phyloP scores from a whole-genome alignment of 176 grass and related monocot genomes.

The Luzula sylvatica region DNA sequence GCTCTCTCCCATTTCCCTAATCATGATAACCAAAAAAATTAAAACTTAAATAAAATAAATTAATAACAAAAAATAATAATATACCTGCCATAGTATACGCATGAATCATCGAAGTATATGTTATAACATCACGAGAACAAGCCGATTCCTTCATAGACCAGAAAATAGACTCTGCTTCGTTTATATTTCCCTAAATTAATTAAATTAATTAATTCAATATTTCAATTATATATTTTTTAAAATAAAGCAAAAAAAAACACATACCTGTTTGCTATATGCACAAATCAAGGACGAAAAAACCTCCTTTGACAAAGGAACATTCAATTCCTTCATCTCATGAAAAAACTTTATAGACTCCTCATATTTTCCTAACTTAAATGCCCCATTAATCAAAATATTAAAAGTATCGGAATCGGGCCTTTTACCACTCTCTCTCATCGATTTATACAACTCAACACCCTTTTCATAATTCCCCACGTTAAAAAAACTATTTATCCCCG shows the following conservation, averaged over 20 bases:
- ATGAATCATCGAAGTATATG: constrained; percentile 84
- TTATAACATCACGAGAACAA: constrained; percentile 86
- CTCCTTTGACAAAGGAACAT: constrained; percentile 75
- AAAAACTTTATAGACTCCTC: constrained; percentile 60
- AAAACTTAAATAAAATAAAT: constrained; percentile 14
- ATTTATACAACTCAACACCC: constrained; percentile 57
- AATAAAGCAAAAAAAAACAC: constrained; percentile 15
- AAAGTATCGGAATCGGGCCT: constrained; percentile 69
- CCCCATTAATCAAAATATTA: constrained; percentile 84
- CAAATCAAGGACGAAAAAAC: constrained; percentile 84
- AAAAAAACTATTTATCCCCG: constrained; percentile 79
- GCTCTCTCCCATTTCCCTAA: constrained; percentile 60
- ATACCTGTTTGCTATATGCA: constrained; percentile 79
- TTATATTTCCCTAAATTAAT: constrained; percentile 52
- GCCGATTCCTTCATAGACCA: constrained; percentile 54
- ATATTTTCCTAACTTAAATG: constrained; percentile 58
- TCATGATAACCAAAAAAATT: constrained; percentile 31
- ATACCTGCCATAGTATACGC: constrained; percentile 62
- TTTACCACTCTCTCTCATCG: constrained; percentile 54
- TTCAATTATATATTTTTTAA: constrained; percentile 23
- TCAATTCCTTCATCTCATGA: constrained; percentile 56
- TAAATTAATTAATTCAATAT: constrained; percentile 15
- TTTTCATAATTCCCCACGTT: constrained; percentile 67
- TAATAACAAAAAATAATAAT: constrained; percentile 10
- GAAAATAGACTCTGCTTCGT: constrained; percentile 69